phyloP scores from a whole-genome alignment of 2,329 filamentous ascomycete species.

The Arthrobotrys megalospora region DNA sequence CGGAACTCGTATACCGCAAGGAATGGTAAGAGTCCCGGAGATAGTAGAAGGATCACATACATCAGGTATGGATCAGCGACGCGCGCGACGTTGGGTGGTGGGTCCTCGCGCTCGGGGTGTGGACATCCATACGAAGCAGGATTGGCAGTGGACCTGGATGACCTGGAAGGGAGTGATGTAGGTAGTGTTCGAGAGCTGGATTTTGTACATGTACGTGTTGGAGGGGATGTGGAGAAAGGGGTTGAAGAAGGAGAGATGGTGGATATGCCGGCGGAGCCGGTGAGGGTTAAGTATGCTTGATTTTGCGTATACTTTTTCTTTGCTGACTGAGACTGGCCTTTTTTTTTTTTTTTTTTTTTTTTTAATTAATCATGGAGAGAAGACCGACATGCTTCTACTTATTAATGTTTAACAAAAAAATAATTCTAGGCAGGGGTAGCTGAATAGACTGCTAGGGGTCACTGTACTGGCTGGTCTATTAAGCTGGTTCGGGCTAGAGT shows the following conservation, averaged over 20 bases:
- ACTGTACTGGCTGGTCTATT: no score
- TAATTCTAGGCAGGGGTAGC: no score
- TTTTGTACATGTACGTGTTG: neutral
- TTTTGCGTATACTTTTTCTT: no score
- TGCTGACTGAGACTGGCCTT: no score
- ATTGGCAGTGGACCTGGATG: neutral
- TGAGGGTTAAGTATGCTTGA: neutral
- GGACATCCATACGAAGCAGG: constrained; percentile 23
- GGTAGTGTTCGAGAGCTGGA: constrained; percentile 4
- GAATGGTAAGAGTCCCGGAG: neutral
- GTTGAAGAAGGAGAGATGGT: neutral
- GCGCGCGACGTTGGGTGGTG: neutral
- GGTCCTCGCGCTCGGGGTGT: neutral
- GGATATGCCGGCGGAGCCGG: constrained; percentile 4
- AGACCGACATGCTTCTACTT: no score
- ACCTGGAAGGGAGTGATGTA: constrained; percentile 7
- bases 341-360: no score
- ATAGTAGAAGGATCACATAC: neutral
- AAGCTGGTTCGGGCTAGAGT: no score
- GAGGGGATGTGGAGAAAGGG: constrained; percentile 17
- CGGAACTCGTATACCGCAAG: neutral
- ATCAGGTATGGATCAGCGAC: neutral
- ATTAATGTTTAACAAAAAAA: no score
- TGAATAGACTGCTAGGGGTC: no score
- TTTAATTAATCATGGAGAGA: no score